Evolutionary conservation across 305 asterid genomes (phyloP).

Genomic region (Petunia hybrid): DNA sequence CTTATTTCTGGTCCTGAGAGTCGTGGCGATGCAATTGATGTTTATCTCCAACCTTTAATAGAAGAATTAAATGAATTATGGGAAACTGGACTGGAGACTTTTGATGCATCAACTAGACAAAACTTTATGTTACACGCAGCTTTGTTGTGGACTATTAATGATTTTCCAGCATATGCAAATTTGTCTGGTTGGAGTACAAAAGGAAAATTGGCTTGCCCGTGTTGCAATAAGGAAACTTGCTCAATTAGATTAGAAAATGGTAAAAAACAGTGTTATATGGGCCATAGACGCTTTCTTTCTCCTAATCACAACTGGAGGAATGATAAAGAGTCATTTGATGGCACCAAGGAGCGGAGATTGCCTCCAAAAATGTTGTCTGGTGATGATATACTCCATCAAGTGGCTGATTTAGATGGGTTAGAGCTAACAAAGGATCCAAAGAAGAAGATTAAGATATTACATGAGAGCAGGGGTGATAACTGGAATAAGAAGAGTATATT

Average conservation of each 20-base stretch:
- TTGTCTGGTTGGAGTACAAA: too few species aligned
- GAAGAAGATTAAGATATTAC: too few species aligned
- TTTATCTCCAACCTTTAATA: constrained; percentile 24
- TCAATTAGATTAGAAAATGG: too few species aligned
- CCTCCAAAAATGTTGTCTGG: neutral
- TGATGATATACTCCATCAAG: neutral
- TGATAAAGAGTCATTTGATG: neutral
- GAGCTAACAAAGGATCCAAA: too few species aligned
- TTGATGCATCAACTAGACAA: constrained; percentile 15
- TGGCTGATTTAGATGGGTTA: too few species aligned
- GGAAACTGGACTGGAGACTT: too few species aligned
- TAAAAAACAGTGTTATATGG: constrained; percentile 28
- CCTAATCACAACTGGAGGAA: constrained; percentile 6
- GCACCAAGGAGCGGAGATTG: neutral
- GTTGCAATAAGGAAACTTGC: too few species aligned
- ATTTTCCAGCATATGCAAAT: too few species aligned
- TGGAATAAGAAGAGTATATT: too few species aligned
- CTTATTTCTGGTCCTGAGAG: neutral
- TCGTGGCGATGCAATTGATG: constrained; percentile 17
- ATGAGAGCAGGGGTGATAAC: too few species aligned
- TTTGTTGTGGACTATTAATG: constrained; percentile 31
- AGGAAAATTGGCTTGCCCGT: too few species aligned
- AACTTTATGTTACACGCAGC: constrained; percentile 15
- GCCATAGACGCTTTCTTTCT: constrained; percentile 11
- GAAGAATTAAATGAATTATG: too few species aligned